Base-by-base conservation (phyloP, 139 green algal species). In the Klebsormidium nitens region DNA sequence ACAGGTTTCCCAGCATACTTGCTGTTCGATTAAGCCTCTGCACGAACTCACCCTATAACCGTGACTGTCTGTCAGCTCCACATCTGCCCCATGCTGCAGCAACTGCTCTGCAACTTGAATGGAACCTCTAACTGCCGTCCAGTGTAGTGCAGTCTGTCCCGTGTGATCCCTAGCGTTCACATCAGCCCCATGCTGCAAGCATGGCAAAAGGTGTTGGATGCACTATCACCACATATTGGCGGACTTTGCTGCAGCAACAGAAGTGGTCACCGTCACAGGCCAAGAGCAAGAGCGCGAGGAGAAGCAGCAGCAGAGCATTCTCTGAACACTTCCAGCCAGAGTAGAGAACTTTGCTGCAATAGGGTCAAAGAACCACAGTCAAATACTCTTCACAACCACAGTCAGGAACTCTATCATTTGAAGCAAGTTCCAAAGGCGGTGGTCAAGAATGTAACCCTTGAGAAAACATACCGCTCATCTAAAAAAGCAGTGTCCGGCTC, bases 141-240 rank as follows among this genome's bases (percentile, higher is more conserved):
- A 75, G 38, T 75, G 67, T 32, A 75, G 57, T 11, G 67, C 67
- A 11, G 67, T 75, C 36, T 75, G 67, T 4, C 67, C 67, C 34
- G 67, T 60, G 1, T 36, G 19, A 65, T 75, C 67, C 19, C n/a
- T 56, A 5, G 34, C 52, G 31, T 59, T 58, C 6, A 66, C 26
- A 46, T 69, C 67, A 19, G 56, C 67, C 23, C 67, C 67, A 32
- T 67, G 34, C 59, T 67, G 37, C 2, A 42, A 36, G 28, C n/a
- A n/a, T n/a, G n/a, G n/a, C n/a, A n/a, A n/a, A 38, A 38, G 8
- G 49, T 59, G 31, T 59, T 26, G 49, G 29, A 67, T 35, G n/a
- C 59, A 31, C 5, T 3, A 52, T 34, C 39, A 8, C 59, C 26
- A 56, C n/a, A n/a, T n/a, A n/a, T 56, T 3, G 26, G 26, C 57